Evolutionary conservation across 345 rosid genomes (phyloP), one percentile per base, ranked within the genome.

Genomic region (Bruguiera gymnorhiza): DNA sequence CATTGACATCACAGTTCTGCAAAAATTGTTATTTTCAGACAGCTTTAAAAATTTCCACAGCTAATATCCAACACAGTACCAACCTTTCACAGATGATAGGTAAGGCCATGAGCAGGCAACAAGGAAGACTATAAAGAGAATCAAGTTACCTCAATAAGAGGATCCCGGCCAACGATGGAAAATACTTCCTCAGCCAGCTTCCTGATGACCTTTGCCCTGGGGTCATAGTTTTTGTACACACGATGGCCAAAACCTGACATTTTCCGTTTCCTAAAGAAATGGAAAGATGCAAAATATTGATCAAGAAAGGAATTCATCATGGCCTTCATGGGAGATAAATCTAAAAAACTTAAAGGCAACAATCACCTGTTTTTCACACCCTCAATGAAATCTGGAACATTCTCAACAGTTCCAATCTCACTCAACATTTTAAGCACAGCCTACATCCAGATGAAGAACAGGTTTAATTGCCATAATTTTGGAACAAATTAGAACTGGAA

Each of bases 181-280:
- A 92, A 92, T 34, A 95, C 99, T 86, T 95, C 98, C 76, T 95
- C 99, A 18, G 99, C 96, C 31, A 95, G 81, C 57, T 86, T 92
- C 78, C 75, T 88, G 26, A 95, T 92, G 84, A 92, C 96, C 80
- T 89, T 95, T 58, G 98, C 99, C 70, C 97, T 82, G 7, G 99
- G 99, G 72, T 92, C 98, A 65, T 95, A 95, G 89, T 90, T 95
- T 82, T 92, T 95, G 89, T 95, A 95, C 5, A 95, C 96, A 64
- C 99, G 96, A 76, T 95, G 97, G 43, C 99, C 98, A 82, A 95
- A 95, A 68, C 99, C 99, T n/a, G 97, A 95, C 99, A 95, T 90
- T 84, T 95, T 95, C 78, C 94, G 83, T 81, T 92, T 95, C 86
- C 98, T 95, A 39, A 23, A 54, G 9, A 73, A 51, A 66, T 32